Evolutionary conservation across 2,329 filamentous ascomycete species (phyloP).

Genomic region (Aspergillus novofumigatus): DNA sequence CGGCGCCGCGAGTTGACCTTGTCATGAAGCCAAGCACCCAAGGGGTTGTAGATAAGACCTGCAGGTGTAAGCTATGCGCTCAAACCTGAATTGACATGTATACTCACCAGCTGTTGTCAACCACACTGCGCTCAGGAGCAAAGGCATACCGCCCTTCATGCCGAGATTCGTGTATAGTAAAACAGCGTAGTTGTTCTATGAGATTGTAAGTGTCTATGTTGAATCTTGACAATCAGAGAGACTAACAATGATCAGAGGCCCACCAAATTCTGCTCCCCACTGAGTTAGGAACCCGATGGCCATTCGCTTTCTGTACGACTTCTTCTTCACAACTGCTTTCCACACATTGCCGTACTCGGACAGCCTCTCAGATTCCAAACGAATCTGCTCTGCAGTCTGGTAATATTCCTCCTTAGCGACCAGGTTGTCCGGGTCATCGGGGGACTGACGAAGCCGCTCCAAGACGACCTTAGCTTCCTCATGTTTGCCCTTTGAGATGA

Average conservation of each 20-base stretch:
- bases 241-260: conserved; percentile 49
- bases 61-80: conserved; percentile 9
- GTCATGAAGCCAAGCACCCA: conserved; percentile 36
- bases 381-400: conserved; percentile 46
- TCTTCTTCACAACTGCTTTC: conserved; percentile 45
- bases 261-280: conserved; percentile 52
- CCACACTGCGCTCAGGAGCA: conserved; percentile 44
- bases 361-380: conserved; percentile 41
- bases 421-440: conserved; percentile 39
- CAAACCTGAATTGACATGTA: not conserved
- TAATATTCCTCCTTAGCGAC: conserved; percentile 46
- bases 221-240: not conserved
- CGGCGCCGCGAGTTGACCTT: conserved; percentile 35
- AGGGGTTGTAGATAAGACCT: conserved; percentile 40
- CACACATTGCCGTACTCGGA: conserved; percentile 40
- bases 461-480: conserved; percentile 46
- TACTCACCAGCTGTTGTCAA: conserved; percentile 42
- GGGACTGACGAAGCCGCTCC: conserved; percentile 35
- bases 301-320: conserved; percentile 50
- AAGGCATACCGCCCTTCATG: conserved; percentile 39
- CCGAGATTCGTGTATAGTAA: conserved; percentile 44
- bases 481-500: conserved; percentile 43
- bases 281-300: conserved; percentile 51
- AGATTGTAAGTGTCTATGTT: conserved; percentile 1
- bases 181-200: conserved; percentile 46